Conservation (phyloP, 768 basidiomycete genomes). For the Collybia nuda region DNA sequence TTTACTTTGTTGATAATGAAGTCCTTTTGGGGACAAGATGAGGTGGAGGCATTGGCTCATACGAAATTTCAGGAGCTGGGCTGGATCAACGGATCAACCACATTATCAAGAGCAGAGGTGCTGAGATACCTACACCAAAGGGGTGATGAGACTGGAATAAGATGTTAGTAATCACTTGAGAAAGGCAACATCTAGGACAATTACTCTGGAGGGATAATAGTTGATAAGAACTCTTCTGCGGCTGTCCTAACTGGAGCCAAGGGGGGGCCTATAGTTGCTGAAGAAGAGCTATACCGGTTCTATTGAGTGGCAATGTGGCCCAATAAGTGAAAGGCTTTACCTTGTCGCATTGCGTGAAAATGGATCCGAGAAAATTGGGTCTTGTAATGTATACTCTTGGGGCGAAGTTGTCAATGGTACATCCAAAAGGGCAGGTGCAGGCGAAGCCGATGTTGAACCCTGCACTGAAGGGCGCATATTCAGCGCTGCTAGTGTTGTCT, state of each 20-base stretch:
- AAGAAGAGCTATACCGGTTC: neutral
- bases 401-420: constrained; percentile 3
- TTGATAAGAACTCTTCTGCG: constrained; percentile 6
- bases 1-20: constrained; percentile 19
- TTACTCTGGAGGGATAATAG: constrained; percentile 18
- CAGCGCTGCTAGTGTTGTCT: constrained; percentile 18
- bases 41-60: constrained; percentile 21
- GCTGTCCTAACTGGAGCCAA: too few relatives aligned
- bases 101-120: neutral
- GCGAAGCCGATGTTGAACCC: constrained; percentile 4
- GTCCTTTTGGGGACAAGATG: constrained; percentile 13
- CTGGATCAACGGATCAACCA: constrained; percentile 10
- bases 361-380: neutral
- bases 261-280: too few relatives aligned
- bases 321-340: neutral
- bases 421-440: neutral
- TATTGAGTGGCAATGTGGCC: too few relatives aligned
- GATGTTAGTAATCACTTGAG: neutral
- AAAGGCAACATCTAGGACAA: neutral
- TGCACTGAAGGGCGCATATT: constrained; percentile 11
- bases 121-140: constrained; percentile 24
- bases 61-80: constrained; percentile 17
- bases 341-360: neutral
- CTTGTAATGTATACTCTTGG: constrained; percentile 2
- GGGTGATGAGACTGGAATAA: constrained; percentile 29